Evolutionary conservation across 140 eudicot species (phyloP), one percentile per base, ranked within the genome.

Genomic region (Anethum foeniculum): DNA sequence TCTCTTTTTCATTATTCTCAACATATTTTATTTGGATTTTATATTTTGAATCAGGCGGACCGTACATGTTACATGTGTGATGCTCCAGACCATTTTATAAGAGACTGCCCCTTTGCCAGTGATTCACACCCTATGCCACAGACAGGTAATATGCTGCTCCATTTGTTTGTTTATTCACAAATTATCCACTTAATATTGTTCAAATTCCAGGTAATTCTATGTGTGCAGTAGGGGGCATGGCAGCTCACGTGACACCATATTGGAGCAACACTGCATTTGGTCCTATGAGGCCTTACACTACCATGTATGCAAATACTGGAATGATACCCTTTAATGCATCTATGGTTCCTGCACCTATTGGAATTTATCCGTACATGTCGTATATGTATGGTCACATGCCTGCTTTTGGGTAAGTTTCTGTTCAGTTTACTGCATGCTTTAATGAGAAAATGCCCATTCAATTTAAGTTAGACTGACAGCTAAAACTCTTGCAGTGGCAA

Each of bases 31-130:
- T 74, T 86, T 75, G 79, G 47, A 60, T 60, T 72, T 69, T 78
- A 1, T 34, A 34, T 34, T 25, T 75, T 84, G 48, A 3, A 25
- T 81, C 88, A 94, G 98, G 90, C 23, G 23, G 85, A 65, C 47
- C 97, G 94, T 47, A 90, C 90, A 34, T 94, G 98, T 83, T 94
- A 87, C 85, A 88, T 46, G 87, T 94, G 96, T 86, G 96, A 93
- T 69, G 93, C 94, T 82, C 96, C 97, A 4, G 87, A 82, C 79
- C 98, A 94, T 89, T 87, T 94, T 75, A 84, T 92, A 81, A 85
- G 96, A 88, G 90, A 92, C 75, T 94, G 98, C 76, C 93, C 97
- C 58, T 68, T 81, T 77, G 86, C 89, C 80, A 76, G 90, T 41
- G 73, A 77, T 68, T 85, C 84, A 36, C 77, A 77, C 54, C 80